Percentiles rank a stretch among this genome's conserved stretches.
Conservation (phyloP, 2,329 filamentous ascomycete species). For the Massarina eburnea region DNA sequence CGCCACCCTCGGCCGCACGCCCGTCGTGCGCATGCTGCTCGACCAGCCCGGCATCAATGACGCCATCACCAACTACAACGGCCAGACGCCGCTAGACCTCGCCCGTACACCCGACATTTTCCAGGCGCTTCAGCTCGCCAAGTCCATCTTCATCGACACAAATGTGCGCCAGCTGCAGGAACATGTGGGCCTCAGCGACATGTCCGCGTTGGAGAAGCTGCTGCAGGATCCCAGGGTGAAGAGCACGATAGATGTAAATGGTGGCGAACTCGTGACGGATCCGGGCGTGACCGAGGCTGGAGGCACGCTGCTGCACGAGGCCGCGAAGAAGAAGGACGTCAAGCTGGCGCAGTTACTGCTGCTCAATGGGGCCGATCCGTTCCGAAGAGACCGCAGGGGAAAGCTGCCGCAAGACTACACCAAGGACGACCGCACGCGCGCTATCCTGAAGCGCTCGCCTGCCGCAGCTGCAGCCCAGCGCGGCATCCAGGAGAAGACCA, state of each 20-base stretch:
- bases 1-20: slow-evolving; percentile 75
- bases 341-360: slow-evolving; percentile 87
- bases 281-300: slow-evolving; percentile 74
- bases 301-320: slow-evolving; percentile 92
- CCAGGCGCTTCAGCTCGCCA: slow-evolving; percentile 86
- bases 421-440: slow-evolving; percentile 85
- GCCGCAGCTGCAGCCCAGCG: slow-evolving; percentile 92
- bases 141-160: slow-evolving; percentile 84
- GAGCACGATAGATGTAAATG: slow-evolving; percentile 88
- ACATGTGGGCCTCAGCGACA: slow-evolving; percentile 71
- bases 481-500: slow-evolving; percentile 95
- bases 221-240: slow-evolving; percentile 84
- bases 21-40: slow-evolving; percentile 80
- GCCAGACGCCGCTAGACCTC: slow-evolving; percentile 82
- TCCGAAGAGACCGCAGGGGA: slow-evolving; percentile 90
- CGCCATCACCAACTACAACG: slow-evolving; percentile 78
- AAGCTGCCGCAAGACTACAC: slow-evolving; percentile 96
- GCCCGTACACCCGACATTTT: slow-evolving; percentile 93
- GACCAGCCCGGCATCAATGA: slow-evolving; percentile 86
- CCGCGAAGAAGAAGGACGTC: slow-evolving; percentile 82
- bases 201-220: slow-evolving; percentile 75
- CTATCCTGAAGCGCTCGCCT: slow-evolving; percentile 90
- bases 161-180: slow-evolving; percentile 84
- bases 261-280: slow-evolving; percentile 83
- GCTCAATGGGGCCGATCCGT: slow-evolving; percentile 93